Conservation (phyloP, 768 basidiomycete species). For the Melanogaster broomeanus region DNA sequence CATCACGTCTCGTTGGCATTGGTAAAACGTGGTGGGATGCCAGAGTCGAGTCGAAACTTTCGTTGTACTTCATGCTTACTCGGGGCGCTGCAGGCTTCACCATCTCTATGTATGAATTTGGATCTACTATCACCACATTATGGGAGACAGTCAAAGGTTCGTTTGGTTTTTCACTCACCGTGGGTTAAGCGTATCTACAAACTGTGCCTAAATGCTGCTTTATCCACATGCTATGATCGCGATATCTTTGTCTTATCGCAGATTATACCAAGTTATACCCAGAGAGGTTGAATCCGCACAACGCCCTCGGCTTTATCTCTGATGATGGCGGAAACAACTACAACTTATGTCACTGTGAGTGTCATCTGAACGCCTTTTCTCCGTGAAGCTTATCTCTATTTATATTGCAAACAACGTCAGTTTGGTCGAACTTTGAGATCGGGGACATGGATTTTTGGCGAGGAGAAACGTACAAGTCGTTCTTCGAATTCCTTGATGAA, state of each 20-base stretch:
- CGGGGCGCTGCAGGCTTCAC: conserved; percentile 49
- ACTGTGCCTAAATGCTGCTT: conserved; percentile 38
- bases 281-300: conserved; percentile 50
- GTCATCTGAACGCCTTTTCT: not conserved
- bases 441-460: conserved; percentile 85
- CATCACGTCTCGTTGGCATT: not conserved
- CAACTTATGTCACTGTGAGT: conserved; percentile 66
- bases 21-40: not conserved
- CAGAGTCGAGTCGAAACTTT: not conserved
- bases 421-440: conserved; percentile 96
- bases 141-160: conserved; percentile 62
- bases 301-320: conserved; percentile 62
- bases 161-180: conserved; percentile 31
- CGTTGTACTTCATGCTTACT: not conserved
- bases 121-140: conserved; percentile 60
- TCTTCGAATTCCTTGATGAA: conserved; percentile 80
- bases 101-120: conserved; percentile 61
- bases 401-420: conserved; percentile 35
- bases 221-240: not conserved
- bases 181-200: conserved; percentile 39
- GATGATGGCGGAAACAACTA: conserved; percentile 64
- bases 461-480: conserved; percentile 77
- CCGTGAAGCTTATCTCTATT: not conserved
- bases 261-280: conserved; percentile 40
- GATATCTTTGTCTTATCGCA: conserved; percentile 17